Base-by-base conservation (phyloP, 75 land plant genomes). In the Cupressus sempervirens region DNA sequence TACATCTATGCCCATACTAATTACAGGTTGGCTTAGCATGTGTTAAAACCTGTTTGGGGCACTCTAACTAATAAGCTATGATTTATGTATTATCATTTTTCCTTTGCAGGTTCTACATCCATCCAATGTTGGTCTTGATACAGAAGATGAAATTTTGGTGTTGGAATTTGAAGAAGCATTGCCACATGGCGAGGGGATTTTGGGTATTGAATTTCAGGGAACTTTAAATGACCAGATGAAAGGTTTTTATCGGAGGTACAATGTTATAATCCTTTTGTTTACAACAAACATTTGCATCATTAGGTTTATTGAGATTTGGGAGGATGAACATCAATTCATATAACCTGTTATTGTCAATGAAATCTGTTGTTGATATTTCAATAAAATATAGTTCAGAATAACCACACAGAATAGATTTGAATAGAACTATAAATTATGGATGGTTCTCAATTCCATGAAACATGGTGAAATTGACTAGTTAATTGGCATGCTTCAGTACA, bases 201-300 rank as follows among this genome's bases (percentile, higher is more conserved):
- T 98, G 85, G 75, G 79, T 7, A 91, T 98, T 77, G 89, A 88
- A 29, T 98, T 93, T 88, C 82, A 89, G 70, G 99, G 99, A n/a
- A 89, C 86, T 41, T 84, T 98, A n/a, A 95, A 93, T 88, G 98
- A 98, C 84, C 86, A 89, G 76, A 93, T 98, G 99, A 97, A 95
- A 68, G 99, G 99, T 29, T 95, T 98, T 76, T 98, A 98, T 84
- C 87, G 96, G 86, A 96, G 99, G 99, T 95, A 73, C 10, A 80
- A 52, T 18, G 9, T 43, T 26, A 82, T 53, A 46, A 13, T 34
- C 35, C 7, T 58, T 29, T 88, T 9, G 41, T 85, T 29, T 14
- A 26, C 18, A 65, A 52, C n/a, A 15, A 68, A 2, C 10, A 26
- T 43, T 43, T 0, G 26, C 6, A 20, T 43, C 43, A 20, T 26